These are phyloP conservation scores for Avena eriantha DNA, from an alignment of 176 grass and related monocot species.

Conservation along the genomic window DNA sequence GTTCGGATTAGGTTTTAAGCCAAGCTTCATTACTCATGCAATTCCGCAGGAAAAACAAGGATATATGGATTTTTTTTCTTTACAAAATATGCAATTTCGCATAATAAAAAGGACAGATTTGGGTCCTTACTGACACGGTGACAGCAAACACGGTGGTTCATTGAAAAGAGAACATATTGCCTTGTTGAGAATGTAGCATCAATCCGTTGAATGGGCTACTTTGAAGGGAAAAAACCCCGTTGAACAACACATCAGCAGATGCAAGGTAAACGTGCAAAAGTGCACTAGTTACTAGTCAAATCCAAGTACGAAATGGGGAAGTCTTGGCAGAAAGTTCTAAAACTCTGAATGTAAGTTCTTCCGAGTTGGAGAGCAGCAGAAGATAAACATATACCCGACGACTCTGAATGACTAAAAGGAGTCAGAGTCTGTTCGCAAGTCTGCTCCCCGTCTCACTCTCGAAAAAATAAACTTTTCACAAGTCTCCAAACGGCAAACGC, in stretches of 20 bases:
- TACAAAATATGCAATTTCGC: background rate
- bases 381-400: background rate
- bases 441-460: background rate
- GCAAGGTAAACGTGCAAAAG: background rate
- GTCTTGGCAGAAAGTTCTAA: background rate
- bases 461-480: background rate
- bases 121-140: background rate
- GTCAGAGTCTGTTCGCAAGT: constrained; percentile 36
- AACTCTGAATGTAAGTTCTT: background rate
- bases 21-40: too few relatives aligned
- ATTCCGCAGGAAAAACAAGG: too few relatives aligned
- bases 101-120: background rate
- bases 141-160: background rate
- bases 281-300: background rate
- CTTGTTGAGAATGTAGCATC: background rate
- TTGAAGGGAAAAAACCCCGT: background rate
- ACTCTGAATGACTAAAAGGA: constrained; percentile 17
- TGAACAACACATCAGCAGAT: background rate
- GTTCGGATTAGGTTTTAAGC: too few relatives aligned
- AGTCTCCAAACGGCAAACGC: constrained; percentile 14
- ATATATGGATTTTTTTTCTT: background rate
- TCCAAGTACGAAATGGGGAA: background rate
- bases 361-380: constrained; percentile 14
- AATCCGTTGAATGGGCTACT: background rate
- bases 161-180: background rate